Evolutionary conservation across 1,139 yeast genomes (phyloP).

Genomic region (Hansenula anomala): DNA sequence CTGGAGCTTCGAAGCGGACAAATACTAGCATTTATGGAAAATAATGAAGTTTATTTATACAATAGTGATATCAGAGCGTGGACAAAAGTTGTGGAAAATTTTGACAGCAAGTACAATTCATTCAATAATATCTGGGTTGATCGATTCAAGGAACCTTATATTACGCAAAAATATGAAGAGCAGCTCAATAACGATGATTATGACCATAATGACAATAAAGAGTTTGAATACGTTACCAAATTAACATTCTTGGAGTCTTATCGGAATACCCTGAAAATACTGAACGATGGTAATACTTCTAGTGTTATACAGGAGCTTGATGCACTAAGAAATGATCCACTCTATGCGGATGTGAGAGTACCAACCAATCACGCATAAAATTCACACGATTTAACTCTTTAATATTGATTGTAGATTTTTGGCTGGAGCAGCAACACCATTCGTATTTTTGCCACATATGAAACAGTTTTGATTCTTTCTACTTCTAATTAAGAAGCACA

Average conservation of each 20-base stretch:
- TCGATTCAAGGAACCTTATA: constrained; percentile 4
- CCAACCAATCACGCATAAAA: too few relatives aligned
- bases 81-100: constrained; percentile 29
- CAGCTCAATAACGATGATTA: neutral
- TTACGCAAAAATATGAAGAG: neutral
- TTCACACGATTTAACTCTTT: constrained; percentile 2
- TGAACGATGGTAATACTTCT: constrained; percentile 1
- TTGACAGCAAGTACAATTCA: constrained; percentile 8
- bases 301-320: constrained; percentile 5
- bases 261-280: constrained; percentile 4
- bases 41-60: constrained; percentile 37
- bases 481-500: constrained; percentile 52
- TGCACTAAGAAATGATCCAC: neutral
- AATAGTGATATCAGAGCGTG: constrained; percentile 38
- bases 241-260: constrained; percentile 17
- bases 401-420: constrained; percentile 23
- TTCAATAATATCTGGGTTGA: constrained; percentile 15
- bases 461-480: constrained; percentile 46
- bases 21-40: constrained; percentile 37
- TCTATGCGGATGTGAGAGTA: neutral
- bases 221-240: constrained; percentile 8
- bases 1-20: constrained; percentile 30
- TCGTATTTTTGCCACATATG: constrained; percentile 54
- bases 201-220: neutral
- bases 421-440: constrained; percentile 44